Evolutionary conservation across 2,329 filamentous ascomycete species (phyloP).

Genomic region (Shiraia sp.): DNA sequence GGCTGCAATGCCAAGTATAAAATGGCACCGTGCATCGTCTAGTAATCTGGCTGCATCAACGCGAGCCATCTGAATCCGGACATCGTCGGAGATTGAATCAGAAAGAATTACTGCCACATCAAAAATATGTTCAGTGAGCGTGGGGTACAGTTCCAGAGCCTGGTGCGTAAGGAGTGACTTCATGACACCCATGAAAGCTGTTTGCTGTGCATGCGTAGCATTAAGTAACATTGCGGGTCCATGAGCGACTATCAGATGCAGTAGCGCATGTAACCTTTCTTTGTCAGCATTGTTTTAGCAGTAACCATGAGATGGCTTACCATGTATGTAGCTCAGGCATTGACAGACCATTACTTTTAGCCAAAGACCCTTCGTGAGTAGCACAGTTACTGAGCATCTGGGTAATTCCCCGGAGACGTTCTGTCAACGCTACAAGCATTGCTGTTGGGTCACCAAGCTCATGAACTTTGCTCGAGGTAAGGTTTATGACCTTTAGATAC

Average conservation of each 20-base stretch:
- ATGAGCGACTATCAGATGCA: conserved; percentile 49
- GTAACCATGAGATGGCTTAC: conserved; percentile 11
- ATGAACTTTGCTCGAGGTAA: conserved; percentile 24
- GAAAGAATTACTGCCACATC: conserved; percentile 49
- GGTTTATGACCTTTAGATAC: conserved; percentile 41
- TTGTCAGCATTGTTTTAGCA: conserved; percentile 13
- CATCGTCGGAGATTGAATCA: conserved; percentile 47
- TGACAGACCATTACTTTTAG: conserved; percentile 2
- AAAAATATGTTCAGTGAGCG: conserved; percentile 47
- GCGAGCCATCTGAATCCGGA: conserved; percentile 39
- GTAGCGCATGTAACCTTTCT: conserved; percentile 39
- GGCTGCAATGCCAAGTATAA: conserved; percentile 44
- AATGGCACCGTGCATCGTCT: conserved; percentile 44
- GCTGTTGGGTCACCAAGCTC: conserved; percentile 21
- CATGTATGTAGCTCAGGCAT: conserved; percentile 25
- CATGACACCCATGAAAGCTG: conserved; percentile 39
- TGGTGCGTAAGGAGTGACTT: conserved; percentile 45
- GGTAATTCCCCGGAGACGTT: conserved; percentile 36
- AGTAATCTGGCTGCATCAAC: conserved; percentile 25
- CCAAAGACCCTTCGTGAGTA: conserved; percentile 1
- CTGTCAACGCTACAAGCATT: conserved; percentile 30
- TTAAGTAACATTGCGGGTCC: conserved; percentile 26
- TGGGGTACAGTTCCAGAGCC: conserved; percentile 39
- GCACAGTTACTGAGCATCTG: conserved; percentile 25
- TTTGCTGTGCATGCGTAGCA: conserved; percentile 33